These are phyloP conservation scores for Papiliotrema laurentii DNA, from an alignment of 1,284 basidiomycete genomes.

Conservation along the genomic window DNA sequence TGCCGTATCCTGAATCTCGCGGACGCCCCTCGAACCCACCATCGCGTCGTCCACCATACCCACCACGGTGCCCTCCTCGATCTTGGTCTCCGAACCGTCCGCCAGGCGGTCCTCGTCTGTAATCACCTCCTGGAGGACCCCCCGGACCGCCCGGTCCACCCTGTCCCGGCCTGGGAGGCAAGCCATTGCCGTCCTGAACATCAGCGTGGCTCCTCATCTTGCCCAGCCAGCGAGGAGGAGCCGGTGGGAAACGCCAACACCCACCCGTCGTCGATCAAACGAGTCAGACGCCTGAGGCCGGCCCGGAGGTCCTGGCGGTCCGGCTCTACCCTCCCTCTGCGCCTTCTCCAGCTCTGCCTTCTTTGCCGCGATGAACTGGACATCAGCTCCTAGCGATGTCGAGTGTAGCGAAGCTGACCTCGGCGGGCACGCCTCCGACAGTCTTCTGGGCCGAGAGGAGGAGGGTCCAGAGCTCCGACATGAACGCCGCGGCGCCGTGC, in stretches of 20 bases:
- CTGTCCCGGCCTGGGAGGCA: neutral
- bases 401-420: constrained; percentile 36
- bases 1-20: neutral
- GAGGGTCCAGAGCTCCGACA: constrained; percentile 82
- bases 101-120: neutral
- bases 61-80: constrained; percentile 13
- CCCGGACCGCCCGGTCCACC: neutral
- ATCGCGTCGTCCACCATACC: neutral
- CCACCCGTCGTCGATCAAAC: constrained; percentile 14
- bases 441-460: constrained; percentile 85
- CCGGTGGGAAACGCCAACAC: neutral
- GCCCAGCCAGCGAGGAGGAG: constrained; percentile 5
- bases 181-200: neutral
- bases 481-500: constrained; percentile 69
- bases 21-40: neutral
- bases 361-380: constrained; percentile 81
- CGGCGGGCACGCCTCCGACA: constrained; percentile 83
- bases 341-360: constrained; percentile 85
- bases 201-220: constrained; percentile 1
- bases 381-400: neutral
- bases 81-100: constrained; percentile 21
- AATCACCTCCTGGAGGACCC: neutral
- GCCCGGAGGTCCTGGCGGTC: neutral
- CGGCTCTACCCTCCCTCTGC: constrained; percentile 42
- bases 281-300: constrained; percentile 16